Evolutionary conservation across 2,329 filamentous ascomycete species (phyloP).

Genomic region (Phialophora verrucosa): DNA sequence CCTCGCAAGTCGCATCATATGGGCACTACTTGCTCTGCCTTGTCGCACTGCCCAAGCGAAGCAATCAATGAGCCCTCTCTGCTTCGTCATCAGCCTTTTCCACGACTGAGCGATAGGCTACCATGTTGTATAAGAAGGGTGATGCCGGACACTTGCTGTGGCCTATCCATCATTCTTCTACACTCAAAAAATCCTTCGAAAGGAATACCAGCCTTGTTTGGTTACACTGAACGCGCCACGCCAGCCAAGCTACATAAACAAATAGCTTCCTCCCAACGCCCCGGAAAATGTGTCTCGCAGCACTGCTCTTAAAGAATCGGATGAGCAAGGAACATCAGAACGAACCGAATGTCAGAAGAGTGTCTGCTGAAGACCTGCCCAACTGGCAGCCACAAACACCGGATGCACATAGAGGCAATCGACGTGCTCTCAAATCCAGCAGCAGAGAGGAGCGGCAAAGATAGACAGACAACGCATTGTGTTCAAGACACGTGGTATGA

Average conservation of each 20-base stretch:
- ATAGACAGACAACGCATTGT: background rate
- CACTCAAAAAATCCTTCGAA: no score
- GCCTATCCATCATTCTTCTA: no score
- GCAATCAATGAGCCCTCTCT: background rate
- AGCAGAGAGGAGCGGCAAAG: background rate
- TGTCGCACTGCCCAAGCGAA: background rate
- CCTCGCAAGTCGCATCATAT: background rate
- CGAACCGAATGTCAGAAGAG: background rate
- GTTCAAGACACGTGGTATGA: no score
- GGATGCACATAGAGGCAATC: background rate
- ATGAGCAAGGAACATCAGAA: background rate
- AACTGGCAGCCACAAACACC: background rate
- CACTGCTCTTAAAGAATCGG: background rate
- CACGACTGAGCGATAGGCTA: no score
- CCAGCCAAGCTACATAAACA: background rate
- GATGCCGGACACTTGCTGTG: no score
- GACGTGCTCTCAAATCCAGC: background rate
- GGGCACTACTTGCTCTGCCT: background rate
- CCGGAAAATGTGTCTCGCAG: background rate
- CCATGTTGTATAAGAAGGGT: no score
- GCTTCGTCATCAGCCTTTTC: no score
- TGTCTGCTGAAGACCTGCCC: background rate
- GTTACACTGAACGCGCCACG: no score
- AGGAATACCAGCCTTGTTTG: no score
- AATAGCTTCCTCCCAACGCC: background rate